A percentile compares a stretch with the other conserved stretches of the same genome.
phyloP scores from a whole-genome alignment of 2,329 filamentous ascomycete genomes.

The Aureobasidium sp. region DNA sequence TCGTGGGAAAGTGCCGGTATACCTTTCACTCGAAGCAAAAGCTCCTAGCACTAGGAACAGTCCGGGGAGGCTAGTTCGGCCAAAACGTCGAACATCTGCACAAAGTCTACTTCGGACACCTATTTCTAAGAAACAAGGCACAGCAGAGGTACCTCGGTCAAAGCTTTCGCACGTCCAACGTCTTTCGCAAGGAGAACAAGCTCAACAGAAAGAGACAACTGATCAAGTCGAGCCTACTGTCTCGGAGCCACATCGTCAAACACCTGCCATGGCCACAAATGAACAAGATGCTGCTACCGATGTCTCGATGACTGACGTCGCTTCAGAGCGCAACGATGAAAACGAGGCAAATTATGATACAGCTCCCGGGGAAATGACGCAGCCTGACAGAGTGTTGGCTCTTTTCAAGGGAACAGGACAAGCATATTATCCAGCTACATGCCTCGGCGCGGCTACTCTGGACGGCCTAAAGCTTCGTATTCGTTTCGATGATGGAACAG shows the following conservation, averaged over 20 bases:
- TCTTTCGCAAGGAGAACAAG: background rate
- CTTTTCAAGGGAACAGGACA: constrained; percentile 46
- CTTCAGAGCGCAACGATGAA: background rate
- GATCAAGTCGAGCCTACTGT: background rate
- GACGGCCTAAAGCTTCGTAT: constrained; percentile 38
- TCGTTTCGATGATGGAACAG: constrained; percentile 43
- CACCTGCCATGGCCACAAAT: background rate
- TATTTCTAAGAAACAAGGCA: background rate
- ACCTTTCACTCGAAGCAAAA: background rate
- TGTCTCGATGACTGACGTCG: background rate
- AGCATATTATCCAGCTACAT: constrained; percentile 56
- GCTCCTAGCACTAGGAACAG: constrained; percentile 15
- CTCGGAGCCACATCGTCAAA: background rate
- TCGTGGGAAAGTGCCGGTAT: constrained; percentile 14
- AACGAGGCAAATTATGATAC: background rate
- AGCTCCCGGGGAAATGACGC: constrained; percentile 22
- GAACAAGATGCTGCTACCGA: background rate
- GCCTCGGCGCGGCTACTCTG: constrained; percentile 39
- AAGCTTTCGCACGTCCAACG: constrained; percentile 4
- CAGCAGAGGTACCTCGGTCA: constrained; percentile 7
- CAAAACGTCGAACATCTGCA: constrained; percentile 17
- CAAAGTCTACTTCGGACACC: constrained; percentile 6
- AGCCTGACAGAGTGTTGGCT: constrained; percentile 51
- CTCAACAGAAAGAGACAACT: background rate
- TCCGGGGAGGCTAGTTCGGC: constrained; percentile 19